Base-by-base conservation (phyloP, 345 rosid species). In the Trapa bicornis region DNA sequence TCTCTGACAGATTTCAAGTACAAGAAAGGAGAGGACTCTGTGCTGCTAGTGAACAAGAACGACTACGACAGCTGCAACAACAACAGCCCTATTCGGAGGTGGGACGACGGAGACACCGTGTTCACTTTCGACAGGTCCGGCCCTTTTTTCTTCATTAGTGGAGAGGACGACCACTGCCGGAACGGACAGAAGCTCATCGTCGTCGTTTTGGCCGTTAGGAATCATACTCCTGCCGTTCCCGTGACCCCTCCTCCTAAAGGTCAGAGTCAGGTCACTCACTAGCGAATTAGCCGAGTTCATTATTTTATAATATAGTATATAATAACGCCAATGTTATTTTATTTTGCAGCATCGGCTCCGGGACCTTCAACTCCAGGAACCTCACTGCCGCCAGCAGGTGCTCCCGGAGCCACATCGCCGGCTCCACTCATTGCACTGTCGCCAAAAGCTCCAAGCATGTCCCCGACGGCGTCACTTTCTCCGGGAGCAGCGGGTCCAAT, bases 121-220 rank as follows among this genome's bases (percentile, higher is more conserved):
- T 69, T 88, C 43, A 61, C 56, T 11, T 65, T 87, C 16, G 70
- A 71, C 8, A 76, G 67, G 2, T 80, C 94, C 5, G 95, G 95
- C 70, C 78, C 81, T 0, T 82, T 82, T 67, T 86, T 17, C 57
- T 90, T 87, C 80, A 80, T 90, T 1, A 82, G 89, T 72, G 97
- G 89, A 11, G 77, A 76, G 8, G 38, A 70, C 63, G 80, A 72
- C 16, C 75, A 74, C 58, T 89, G 96, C 67, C 38, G 58, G 36
- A 79, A 78, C 29, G 96, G 87, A 1, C 96, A 89, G 74, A 91
- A 80, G 68, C 36, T 87, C 60, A 65, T 70, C 47, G 77, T 84
- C 5, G 73, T 69, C 7, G 97, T 90, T 3, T 47, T 89, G 60
- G 73, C 86, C 42, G 13, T 43, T 0, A 76, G 80, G 48, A 29